Evolutionary conservation across 208 protist species (phyloP), one percentile per base, ranked within the genome.

Genomic region (Herpetomonas samuelpessoai): DNA sequence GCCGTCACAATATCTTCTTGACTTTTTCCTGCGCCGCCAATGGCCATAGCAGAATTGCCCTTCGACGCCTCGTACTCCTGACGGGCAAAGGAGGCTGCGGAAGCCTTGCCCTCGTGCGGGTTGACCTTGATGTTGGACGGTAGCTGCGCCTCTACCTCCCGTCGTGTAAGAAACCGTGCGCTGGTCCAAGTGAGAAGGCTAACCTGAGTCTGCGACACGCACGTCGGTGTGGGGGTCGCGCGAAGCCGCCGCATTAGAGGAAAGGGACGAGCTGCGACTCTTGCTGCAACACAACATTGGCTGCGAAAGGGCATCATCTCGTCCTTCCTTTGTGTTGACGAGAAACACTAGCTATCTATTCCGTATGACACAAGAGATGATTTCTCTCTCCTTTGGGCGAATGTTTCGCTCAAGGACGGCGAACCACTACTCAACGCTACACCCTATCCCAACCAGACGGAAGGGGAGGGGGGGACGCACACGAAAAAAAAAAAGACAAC

Each of bases 41-140:
- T 16, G 14, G 27, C 52, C 6, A 41, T 39, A 26, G 6, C 21
- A 4, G 56, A 27, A 19, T 56, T 64, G 2, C 60, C 55, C 39
- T 65, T 64, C 2, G 46, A n/a, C 1, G 58, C 57, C 45, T 39
- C 21, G 24, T 14, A 14, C 44, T 3, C 6, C n/a, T 19, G 44
- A 48, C 44, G n/a, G 44, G 44, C 44, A 48, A 14, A 48, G 44
- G n/a, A 48, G n/a, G 44, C 16, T 3, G 14, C 6, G 24, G 6
- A 19, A 3, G 44, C 14, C n/a, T 25, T 25, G 44, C 2, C 3
- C 9, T 49, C 63, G 27, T 61, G 19, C 0, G 72, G 77, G 45
- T 80, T 47, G 2, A 77, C 54, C 53, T 73, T 76, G 9, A 77
- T 73, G 57, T 80, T 53, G 2, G 64, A 60, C 41, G 77, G 77